Evolutionary conservation across 345 rosid genomes (phyloP).

Genomic region (Gossypium raimondii): DNA sequence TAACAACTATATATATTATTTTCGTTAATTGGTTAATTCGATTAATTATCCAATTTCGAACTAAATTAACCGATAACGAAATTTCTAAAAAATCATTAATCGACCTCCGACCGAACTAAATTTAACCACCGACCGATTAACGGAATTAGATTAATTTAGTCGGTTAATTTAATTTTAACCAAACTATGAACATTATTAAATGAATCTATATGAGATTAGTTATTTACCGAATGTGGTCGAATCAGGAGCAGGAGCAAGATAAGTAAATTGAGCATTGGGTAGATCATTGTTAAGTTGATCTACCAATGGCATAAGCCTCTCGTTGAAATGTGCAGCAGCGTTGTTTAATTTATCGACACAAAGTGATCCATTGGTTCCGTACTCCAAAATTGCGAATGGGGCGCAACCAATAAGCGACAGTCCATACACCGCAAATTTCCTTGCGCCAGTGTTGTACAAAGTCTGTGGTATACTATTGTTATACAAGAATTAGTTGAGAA

Average conservation of each 20-base stretch:
- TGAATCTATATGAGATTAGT: neutral
- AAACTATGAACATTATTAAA: no score
- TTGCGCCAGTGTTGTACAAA: slow-evolving; percentile 8
- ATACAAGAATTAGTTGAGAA: no score
- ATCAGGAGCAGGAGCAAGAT: slow-evolving; percentile 1
- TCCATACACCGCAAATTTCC: slow-evolving; percentile 12
- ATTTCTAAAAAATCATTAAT: no score
- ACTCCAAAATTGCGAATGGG: neutral
- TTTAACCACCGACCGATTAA: no score
- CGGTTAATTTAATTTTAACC: no score
- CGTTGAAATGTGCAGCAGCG: slow-evolving; percentile 28
- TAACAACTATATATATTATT: no score
- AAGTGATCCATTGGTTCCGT: slow-evolving; percentile 9
- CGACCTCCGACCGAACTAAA: no score
- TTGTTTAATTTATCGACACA: slow-evolving; percentile 26
- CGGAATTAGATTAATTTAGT: no score
- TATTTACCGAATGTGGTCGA: neutral
- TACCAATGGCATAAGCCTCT: slow-evolving; percentile 21
- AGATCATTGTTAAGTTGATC: slow-evolving; percentile 21
- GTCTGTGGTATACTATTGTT: neutral
- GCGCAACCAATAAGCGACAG: neutral
- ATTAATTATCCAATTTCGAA: no score
- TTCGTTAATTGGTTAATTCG: no score
- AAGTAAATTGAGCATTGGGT: slow-evolving; percentile 26
- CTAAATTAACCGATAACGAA: no score